Evolutionary conservation across 2,329 filamentous ascomycete genomes (phyloP).

Genomic region (Chaetomium sp.): DNA sequence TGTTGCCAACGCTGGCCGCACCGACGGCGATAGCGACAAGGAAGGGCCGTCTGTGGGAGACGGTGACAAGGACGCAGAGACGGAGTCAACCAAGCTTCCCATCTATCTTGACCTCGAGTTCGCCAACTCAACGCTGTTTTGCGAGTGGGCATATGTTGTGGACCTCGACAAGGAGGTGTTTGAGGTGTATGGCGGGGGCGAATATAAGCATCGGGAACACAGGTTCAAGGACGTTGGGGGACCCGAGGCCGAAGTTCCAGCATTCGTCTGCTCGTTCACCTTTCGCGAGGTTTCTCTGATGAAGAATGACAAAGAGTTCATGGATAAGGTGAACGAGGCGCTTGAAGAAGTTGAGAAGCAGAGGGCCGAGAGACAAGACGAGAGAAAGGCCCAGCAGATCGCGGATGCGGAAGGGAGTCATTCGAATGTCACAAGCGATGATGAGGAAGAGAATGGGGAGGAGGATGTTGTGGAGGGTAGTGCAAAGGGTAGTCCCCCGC

Average conservation of each 20-base stretch:
- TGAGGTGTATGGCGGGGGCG: conserved; percentile 11
- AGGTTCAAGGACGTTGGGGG: conserved; percentile 12
- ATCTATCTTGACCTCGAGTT: conserved; percentile 4
- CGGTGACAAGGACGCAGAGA: background rate
- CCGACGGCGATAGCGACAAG: background rate
- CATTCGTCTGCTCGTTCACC: conserved; percentile 3
- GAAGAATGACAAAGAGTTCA: conserved; percentile 6
- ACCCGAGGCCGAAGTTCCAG: background rate
- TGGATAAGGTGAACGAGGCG: background rate
- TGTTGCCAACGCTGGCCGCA: conserved; percentile 1
- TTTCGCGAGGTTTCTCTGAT: conserved; percentile 12
- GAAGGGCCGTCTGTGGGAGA: background rate
- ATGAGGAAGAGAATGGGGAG: background rate
- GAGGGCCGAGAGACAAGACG: background rate
- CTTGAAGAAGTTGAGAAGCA: background rate
- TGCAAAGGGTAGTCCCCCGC: background rate
- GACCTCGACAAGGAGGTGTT: conserved; percentile 16
- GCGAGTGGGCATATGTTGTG: conserved; percentile 16
- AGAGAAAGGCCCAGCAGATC: background rate
- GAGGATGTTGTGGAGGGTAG: background rate
- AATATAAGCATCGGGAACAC: conserved; percentile 9
- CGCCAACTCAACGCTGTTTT: conserved; percentile 9
- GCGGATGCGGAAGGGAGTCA: background rate
- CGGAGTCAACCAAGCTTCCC: conserved; percentile 10
- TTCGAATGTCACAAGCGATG: background rate